Conservation (phyloP, 2,329 filamentous ascomycete genomes). For the Beauveria medogensis region DNA sequence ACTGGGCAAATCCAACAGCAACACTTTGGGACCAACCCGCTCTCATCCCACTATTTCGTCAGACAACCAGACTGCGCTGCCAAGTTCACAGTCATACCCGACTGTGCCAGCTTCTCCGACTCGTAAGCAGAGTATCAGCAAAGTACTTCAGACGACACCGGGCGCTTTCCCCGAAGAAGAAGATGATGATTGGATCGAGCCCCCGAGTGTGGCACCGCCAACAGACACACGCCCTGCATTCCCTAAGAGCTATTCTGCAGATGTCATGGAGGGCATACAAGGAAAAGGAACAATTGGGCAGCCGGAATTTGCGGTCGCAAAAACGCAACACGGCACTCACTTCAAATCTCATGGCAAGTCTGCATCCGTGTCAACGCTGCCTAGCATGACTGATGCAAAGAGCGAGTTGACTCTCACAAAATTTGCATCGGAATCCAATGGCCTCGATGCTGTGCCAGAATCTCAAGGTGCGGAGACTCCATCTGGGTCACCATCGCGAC, state of each 20-base stretch:
- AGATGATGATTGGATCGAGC: slow-evolving; percentile 56
- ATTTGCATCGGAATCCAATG: slow-evolving; percentile 46
- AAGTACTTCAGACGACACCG: slow-evolving; percentile 36
- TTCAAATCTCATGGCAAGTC: slow-evolving; percentile 46
- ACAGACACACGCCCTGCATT: slow-evolving; percentile 40
- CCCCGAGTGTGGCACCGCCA: slow-evolving; percentile 30
- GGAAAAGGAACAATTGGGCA: slow-evolving; percentile 41
- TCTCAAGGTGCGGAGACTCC: slow-evolving; percentile 36
- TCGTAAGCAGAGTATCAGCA: slow-evolving; percentile 19
- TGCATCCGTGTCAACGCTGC: slow-evolving; percentile 51
- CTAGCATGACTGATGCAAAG: slow-evolving; percentile 16
- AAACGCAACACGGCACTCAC: not conserved
- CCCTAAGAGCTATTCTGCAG: slow-evolving; percentile 52
- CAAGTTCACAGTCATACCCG: slow-evolving; percentile 20
- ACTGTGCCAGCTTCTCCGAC: slow-evolving; percentile 22
- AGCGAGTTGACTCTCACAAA: slow-evolving; percentile 42
- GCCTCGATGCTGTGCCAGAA: slow-evolving; percentile 41
- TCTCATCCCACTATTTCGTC: slow-evolving; percentile 32
- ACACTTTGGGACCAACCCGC: slow-evolving; percentile 39
- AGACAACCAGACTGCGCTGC: slow-evolving; percentile 22
- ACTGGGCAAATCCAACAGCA: slow-evolving; percentile 50
- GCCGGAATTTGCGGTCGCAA: slow-evolving; percentile 22
- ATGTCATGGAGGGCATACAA: slow-evolving; percentile 51
- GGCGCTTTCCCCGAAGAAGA: slow-evolving; percentile 54
- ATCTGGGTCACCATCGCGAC: slow-evolving; percentile 48